phyloP scores from a whole-genome alignment of 805 yeast species.

The Candida pini region DNA sequence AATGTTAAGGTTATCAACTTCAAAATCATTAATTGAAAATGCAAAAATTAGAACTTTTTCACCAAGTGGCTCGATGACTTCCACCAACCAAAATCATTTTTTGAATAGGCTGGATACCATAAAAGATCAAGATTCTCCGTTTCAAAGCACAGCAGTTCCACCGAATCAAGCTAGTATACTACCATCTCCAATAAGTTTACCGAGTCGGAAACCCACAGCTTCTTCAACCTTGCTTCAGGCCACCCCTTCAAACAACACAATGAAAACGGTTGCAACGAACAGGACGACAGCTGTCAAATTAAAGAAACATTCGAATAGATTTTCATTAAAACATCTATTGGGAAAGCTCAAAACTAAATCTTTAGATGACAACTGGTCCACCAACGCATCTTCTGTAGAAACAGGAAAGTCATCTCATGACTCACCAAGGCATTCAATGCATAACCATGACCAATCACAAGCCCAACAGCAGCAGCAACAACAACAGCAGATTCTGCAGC shows the following conservation, averaged over 20 bases:
- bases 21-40: conserved; percentile 20
- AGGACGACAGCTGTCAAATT: neutral
- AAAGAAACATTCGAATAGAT: conserved; percentile 5
- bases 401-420: too few relatives aligned
- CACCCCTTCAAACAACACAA: neutral
- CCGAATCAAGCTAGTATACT: too few relatives aligned
- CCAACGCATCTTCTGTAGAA: too few relatives aligned
- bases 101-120: conserved; percentile 1
- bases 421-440: too few relatives aligned
- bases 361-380: conserved; percentile 1
- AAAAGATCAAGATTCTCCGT: neutral
- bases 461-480: neutral
- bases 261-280: neutral
- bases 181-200: neutral
- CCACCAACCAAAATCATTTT: conserved; percentile 7
- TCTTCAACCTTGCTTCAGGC: too few relatives aligned
- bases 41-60: conserved; percentile 16
- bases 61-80: conserved; percentile 10
- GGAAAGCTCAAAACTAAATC: conserved; percentile 8
- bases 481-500: neutral
- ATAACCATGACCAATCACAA: neutral
- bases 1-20: conserved; percentile 23
- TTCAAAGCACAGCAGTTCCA: too few relatives aligned
- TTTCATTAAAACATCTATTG: conserved; percentile 10
- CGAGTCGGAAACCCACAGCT: neutral